Evolutionary conservation across 805 yeast species (phyloP).

Genomic region (Metschnikowia orientalis): DNA sequence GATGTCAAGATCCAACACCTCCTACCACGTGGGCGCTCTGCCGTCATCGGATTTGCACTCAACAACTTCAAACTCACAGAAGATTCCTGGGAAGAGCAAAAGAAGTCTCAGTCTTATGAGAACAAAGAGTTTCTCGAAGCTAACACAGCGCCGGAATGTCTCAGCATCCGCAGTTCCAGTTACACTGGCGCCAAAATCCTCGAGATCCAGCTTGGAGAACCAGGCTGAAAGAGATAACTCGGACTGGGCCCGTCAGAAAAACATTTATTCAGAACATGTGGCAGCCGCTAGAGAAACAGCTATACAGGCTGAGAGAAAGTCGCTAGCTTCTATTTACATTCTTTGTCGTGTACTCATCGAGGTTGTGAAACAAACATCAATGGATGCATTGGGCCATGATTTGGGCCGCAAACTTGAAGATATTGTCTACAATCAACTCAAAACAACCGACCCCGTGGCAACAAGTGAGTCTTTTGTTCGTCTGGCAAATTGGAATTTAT

Average conservation of each 20-base stretch:
- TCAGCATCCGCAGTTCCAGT: constrained; percentile 34
- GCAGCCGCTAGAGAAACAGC: constrained; percentile 57
- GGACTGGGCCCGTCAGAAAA: constrained; percentile 21
- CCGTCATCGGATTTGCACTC: constrained; percentile 2
- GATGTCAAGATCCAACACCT: constrained; percentile 23
- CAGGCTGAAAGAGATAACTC: background rate
- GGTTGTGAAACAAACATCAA: constrained; percentile 81
- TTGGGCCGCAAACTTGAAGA: constrained; percentile 83
- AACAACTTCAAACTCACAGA: constrained; percentile 5
- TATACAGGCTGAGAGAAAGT: constrained; percentile 80
- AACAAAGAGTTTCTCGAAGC: constrained; percentile 34
- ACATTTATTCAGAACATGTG: constrained; percentile 27
- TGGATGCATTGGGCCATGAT: constrained; percentile 70
- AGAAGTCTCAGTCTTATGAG: constrained; percentile 40
- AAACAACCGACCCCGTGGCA: constrained; percentile 81
- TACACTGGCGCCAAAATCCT: background rate
- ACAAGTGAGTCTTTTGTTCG: constrained; percentile 60
- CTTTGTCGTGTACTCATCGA: constrained; percentile 89
- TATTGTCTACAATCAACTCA: constrained; percentile 83
- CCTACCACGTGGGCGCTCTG: background rate
- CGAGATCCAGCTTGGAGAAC: constrained; percentile 5
- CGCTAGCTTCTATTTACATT: constrained; percentile 80
- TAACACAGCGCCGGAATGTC: constrained; percentile 46
- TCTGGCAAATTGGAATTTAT: constrained; percentile 89
- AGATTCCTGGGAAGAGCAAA: constrained; percentile 23